These are phyloP conservation scores for Suhomyces coccinellae DNA, from an alignment of 1,139 yeast genomes.

Conservation along the genomic window DNA sequence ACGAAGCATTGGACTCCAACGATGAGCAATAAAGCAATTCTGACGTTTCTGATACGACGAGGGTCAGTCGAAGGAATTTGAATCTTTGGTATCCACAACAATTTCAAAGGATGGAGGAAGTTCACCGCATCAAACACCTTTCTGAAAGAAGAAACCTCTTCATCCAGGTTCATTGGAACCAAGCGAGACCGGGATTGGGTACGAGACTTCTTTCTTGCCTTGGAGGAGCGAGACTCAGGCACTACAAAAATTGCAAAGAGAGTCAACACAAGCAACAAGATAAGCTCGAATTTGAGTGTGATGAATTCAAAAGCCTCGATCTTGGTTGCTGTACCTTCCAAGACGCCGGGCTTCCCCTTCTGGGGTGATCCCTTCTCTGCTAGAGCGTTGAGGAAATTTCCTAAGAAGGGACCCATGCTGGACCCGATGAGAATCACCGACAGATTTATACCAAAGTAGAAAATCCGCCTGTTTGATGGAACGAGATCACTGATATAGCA, in stretches of 20 bases:
- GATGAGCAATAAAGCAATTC: conserved; percentile 44
- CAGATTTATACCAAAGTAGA: conserved; percentile 54
- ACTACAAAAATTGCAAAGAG: conserved; percentile 39
- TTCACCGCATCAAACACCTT: conserved; percentile 14
- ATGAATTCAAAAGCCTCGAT: conserved; percentile 24
- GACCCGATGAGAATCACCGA: conserved; percentile 63
- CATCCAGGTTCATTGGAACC: background rate
- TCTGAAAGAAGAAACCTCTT: background rate
- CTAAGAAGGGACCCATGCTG: conserved; percentile 64
- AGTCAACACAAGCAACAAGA: conserved; percentile 24
- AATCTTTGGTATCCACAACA: conserved; percentile 42
- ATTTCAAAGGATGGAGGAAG: conserved; percentile 50
- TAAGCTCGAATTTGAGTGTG: conserved; percentile 35
- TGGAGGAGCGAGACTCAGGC: conserved; percentile 51
- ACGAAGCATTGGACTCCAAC: conserved; percentile 49
- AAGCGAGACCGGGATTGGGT: conserved; percentile 27
- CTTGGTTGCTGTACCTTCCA: background rate
- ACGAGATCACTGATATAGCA: conserved; percentile 69
- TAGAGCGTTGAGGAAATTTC: conserved; percentile 34
- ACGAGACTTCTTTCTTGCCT: conserved; percentile 48
- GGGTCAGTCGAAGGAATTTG: conserved; percentile 17
- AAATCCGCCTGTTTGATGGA: conserved; percentile 53
- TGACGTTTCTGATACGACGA: conserved; percentile 17
- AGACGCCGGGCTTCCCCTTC: background rate
- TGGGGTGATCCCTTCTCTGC: conserved; percentile 1